Evolutionary conservation across 2,329 filamentous ascomycete genomes (phyloP), one percentile per base, ranked within the genome.

Genomic region (Pestalotiopsis sp.): DNA sequence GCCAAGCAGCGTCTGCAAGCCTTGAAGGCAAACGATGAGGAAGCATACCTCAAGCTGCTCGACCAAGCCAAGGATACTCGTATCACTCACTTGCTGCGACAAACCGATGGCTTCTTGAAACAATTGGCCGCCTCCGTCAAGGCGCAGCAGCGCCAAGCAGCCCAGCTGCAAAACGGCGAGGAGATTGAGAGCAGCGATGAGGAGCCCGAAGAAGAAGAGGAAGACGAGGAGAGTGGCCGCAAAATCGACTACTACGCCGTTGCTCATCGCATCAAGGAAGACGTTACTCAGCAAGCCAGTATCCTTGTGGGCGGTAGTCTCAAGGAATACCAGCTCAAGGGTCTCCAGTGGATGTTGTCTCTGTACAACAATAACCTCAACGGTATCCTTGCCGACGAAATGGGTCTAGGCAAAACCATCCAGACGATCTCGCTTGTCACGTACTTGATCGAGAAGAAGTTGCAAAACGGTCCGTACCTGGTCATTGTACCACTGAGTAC

Each of bases 321-420:
- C 73, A 99, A 99, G 81, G 96, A 99, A 80, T 99, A 99, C 82
- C 96, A 99, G 83, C 74, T 99, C 82, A 98, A 98, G 90, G 96
- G 96, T 87, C 85, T 99, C 62, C 95, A 99, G 81, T 99, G 96
- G 96, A 99, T 99, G 96, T 91, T 99, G 70, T 99, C 96, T 14
- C 87, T 99, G 14, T 99, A 98, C 88, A 99, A 99, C 90, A 99
- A 99, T 86, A 99, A 98, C 82, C 89, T 99, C 73, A 99, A 99
- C 80, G 96, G 96, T 88, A 98, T 99, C 73, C 86, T 99, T 75
- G 96, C 96, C 69, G 96, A 99, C 77, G 96, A 99, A 83, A 99
- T 99, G 96, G 96, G 96, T 91, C 93, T 99, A 73, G 96, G 96
- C 81, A 99, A 99, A 85, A 99, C 96, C 0, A 99, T 99, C 75